phyloP scores from a whole-genome alignment of 2,329 filamentous ascomycete genomes.

The Alternaria triticimaculans region DNA sequence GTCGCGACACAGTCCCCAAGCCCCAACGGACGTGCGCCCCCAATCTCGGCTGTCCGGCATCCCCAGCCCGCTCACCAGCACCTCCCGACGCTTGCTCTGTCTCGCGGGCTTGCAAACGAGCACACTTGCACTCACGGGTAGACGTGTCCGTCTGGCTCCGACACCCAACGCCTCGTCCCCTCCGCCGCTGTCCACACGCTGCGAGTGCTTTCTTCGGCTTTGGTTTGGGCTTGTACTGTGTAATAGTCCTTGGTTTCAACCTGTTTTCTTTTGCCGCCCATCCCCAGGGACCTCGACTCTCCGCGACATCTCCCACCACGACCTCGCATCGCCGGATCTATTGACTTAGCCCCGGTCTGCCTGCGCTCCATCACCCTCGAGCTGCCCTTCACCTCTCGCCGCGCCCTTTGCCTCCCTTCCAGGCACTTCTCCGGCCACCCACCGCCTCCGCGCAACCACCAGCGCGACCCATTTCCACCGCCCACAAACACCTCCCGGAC shows the following conservation, averaged over 20 bases:
- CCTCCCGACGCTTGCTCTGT: constrained; percentile 16
- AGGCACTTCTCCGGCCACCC: background rate
- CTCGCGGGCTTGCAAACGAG: constrained; percentile 13
- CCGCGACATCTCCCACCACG: constrained; percentile 21
- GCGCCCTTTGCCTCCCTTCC: constrained; percentile 24
- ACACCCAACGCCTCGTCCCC: constrained; percentile 16
- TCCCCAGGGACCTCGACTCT: constrained; percentile 12
- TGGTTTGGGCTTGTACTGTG: constrained; percentile 15
- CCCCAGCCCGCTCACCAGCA: constrained; percentile 11
- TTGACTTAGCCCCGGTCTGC: constrained; percentile 48
- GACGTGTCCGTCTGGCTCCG: constrained; percentile 11
- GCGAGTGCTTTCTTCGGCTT: constrained; percentile 13
- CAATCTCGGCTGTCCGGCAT: constrained; percentile 17
- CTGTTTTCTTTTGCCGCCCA: constrained; percentile 18
- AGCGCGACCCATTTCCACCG: constrained; percentile 20
- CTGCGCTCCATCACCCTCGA: constrained; percentile 28
- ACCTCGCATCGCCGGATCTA: constrained; percentile 45
- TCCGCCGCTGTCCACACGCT: constrained; percentile 7
- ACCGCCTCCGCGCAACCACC: constrained; percentile 6
- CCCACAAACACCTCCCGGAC: constrained; percentile 22
- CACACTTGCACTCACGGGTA: constrained; percentile 6
- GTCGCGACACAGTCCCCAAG: constrained; percentile 20
- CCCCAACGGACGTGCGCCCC: constrained; percentile 15
- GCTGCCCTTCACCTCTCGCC: constrained; percentile 17
- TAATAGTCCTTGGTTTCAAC: constrained; percentile 22